These are phyloP conservation scores for Diplodia seriata DNA, from an alignment of 2,329 filamentous ascomycete genomes.

Conservation along the genomic window DNA sequence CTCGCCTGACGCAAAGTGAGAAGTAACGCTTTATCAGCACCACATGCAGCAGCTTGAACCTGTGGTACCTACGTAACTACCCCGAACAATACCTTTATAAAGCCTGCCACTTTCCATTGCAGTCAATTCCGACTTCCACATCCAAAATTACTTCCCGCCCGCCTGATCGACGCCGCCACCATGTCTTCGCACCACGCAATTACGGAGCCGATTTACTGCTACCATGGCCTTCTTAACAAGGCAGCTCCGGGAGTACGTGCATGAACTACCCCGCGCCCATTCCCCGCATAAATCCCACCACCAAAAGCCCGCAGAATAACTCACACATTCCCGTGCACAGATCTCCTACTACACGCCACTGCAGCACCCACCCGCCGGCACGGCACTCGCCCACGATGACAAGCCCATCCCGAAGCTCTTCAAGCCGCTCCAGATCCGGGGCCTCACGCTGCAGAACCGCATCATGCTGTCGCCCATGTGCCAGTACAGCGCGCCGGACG, in stretches of 20 bases:
- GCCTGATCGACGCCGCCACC: not conserved
- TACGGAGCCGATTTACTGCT: slow-evolving; percentile 42
- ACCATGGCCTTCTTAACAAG: slow-evolving; percentile 50
- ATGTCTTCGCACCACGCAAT: slow-evolving; percentile 40
- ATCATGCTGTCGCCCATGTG: slow-evolving; percentile 70
- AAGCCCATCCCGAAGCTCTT: slow-evolving; percentile 65
- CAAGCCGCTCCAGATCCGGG: slow-evolving; percentile 63
- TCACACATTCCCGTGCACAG: slow-evolving; percentile 38
- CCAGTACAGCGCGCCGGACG: slow-evolving; percentile 70
- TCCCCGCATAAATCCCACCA: not conserved
- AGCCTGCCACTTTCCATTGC: not conserved
- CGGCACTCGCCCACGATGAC: slow-evolving; percentile 47
- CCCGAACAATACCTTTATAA: not conserved
- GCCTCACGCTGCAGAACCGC: slow-evolving; percentile 71
- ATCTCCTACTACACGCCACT: slow-evolving; percentile 57
- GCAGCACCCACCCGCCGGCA: slow-evolving; percentile 56
- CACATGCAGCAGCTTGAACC: not conserved
- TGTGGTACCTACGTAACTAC: not conserved
- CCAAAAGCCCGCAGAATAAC: not conserved
- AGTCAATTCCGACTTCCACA: not conserved
- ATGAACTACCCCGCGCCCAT: not conserved
- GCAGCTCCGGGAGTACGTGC: slow-evolving; percentile 52
- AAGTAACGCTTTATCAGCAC: slow-evolving; percentile 22
- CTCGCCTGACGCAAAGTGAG: slow-evolving; percentile 3
- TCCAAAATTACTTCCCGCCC: not conserved